These are phyloP conservation scores for Camelina laxa DNA, from an alignment of 345 rosid genomes.

Conservation along the genomic window DNA sequence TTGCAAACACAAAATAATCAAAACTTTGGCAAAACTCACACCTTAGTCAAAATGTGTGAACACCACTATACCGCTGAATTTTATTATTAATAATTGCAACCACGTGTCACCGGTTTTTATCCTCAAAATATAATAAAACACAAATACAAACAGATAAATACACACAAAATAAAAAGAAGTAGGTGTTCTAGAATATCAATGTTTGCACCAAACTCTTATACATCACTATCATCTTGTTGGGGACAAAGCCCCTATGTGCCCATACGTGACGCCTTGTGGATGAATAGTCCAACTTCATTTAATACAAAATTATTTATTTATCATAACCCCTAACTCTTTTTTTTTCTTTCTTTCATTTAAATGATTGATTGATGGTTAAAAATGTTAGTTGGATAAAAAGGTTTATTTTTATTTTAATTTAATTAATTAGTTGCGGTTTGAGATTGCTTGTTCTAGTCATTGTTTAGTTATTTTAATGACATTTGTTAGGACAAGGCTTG, in stretches of 20 bases:
- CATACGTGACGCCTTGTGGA: conserved; percentile 37
- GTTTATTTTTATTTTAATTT: not conserved
- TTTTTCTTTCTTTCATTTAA: conserved; percentile 28
- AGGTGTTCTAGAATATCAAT: conserved; percentile 38
- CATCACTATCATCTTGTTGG: conserved; percentile 41
- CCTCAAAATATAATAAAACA: conserved; percentile 21
- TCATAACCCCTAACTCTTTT: conserved; percentile 10
- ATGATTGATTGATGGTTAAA: conserved; percentile 37
- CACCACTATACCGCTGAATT: conserved; percentile 23
- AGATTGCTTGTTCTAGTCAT: conserved; percentile 32
- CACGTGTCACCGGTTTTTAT: conserved; percentile 29
- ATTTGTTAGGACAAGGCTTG: conserved; percentile 39
- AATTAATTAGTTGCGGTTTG: conserved; percentile 13
- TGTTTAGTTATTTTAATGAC: conserved; percentile 35
- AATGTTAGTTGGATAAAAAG: conserved; percentile 19
- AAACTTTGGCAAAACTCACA: conserved; percentile 12
- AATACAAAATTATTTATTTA: not conserved
- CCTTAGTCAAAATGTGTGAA: conserved; percentile 28
- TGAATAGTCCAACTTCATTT: conserved; percentile 33
- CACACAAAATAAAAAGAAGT: not conserved
- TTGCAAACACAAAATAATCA: not conserved
- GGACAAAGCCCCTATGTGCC: conserved; percentile 28
- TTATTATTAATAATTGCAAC: conserved; percentile 12
- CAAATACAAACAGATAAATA: conserved; percentile 24
- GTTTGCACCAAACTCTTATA: conserved; percentile 39